Evolutionary conservation across 164 flowering plant species (phyloP).

Genomic region (Warburgia ugandensis): DNA sequence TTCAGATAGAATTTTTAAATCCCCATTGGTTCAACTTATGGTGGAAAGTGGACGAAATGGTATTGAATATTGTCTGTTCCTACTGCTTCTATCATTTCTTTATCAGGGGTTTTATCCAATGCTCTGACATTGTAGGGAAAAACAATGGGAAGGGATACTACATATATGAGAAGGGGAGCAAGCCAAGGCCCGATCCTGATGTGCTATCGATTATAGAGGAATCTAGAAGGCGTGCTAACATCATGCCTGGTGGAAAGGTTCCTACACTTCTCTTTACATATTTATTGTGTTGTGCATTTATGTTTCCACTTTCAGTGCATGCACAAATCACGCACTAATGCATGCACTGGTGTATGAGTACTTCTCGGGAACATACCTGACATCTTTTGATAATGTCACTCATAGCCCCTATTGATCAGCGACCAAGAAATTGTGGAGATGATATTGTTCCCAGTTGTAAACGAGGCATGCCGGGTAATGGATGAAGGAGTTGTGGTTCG

Average conservation of each 20-base stretch:
- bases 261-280: background rate
- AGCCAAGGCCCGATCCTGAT: constrained; percentile 77
- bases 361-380: background rate
- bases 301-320: background rate
- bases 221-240: constrained; percentile 48
- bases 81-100: background rate
- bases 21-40: constrained; percentile 64
- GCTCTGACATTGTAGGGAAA: constrained; percentile 47
- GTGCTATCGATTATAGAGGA: constrained; percentile 75
- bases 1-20: constrained; percentile 50
- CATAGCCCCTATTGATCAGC: constrained; percentile 64
- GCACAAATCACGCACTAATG: background rate
- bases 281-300: background rate
- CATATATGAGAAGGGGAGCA: constrained; percentile 80
- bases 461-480: constrained; percentile 88
- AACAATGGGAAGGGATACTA: constrained; percentile 91
- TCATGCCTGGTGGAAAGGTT: constrained; percentile 94
- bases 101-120: background rate
- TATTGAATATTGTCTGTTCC: constrained; percentile 16
- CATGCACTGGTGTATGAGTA: background rate
- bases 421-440: constrained; percentile 88
- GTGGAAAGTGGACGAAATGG: constrained; percentile 82
- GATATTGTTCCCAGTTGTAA: constrained; percentile 91
- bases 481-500: constrained; percentile 82
- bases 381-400: background rate